A percentile compares a stretch with the other conserved stretches of the same genome.
Evolutionary conservation across 768 basidiomycete species (phyloP).

Genomic region (Boletus tylopilopsis): DNA sequence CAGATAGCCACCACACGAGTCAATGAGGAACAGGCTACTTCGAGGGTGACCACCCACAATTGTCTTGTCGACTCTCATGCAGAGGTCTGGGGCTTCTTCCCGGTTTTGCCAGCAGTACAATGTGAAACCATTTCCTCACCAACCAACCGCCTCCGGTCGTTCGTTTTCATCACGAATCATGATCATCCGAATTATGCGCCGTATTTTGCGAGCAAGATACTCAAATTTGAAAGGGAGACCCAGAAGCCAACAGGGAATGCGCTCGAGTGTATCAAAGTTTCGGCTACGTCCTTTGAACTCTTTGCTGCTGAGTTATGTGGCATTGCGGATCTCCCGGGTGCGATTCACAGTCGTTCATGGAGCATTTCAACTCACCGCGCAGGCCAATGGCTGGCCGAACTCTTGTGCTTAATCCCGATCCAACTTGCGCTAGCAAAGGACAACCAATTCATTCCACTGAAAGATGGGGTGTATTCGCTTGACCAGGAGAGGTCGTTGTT

Average conservation of each 20-base stretch:
- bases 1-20: too few relatives aligned
- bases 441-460: slow-evolving; percentile 57
- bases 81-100: slow-evolving; percentile 60
- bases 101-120: slow-evolving; percentile 53
- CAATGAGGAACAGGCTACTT: too few relatives aligned
- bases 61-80: slow-evolving; percentile 51
- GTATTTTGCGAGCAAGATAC: slow-evolving; percentile 45
- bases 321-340: not conserved
- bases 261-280: slow-evolving; percentile 37
- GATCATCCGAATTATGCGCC: slow-evolving; percentile 33
- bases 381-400: slow-evolving; percentile 61
- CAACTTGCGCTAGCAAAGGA: slow-evolving; percentile 57
- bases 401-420: slow-evolving; percentile 60
- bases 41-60: slow-evolving; percentile 45
- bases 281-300: slow-evolving; percentile 24
- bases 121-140: slow-evolving; percentile 30
- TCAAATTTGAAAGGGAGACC: slow-evolving; percentile 43
- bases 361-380: slow-evolving; percentile 37
- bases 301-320: slow-evolving; percentile 19
- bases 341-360: slow-evolving; percentile 11
- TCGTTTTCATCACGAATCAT: slow-evolving; percentile 43
- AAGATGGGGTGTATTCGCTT: slow-evolving; percentile 49
- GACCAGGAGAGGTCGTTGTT: too few relatives aligned
- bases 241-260: slow-evolving; percentile 48
- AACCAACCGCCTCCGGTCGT: slow-evolving; percentile 30